Evolutionary conservation across 78 protist genomes (phyloP).

Genomic region (Dictyostelium citrinum): DNA sequence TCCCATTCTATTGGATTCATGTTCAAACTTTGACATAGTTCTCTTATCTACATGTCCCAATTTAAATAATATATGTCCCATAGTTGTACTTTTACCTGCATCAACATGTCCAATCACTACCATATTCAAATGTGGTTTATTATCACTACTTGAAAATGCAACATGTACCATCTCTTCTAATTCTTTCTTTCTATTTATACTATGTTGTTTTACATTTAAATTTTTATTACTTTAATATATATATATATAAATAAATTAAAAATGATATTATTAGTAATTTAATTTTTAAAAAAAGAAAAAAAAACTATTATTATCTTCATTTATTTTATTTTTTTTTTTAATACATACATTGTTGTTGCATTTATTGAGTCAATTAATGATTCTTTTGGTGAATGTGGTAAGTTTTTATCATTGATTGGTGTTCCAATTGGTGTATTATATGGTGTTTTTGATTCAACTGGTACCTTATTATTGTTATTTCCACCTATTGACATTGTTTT

Average conservation of each 20-base stretch:
- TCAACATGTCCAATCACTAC: slow-evolving; percentile 95
- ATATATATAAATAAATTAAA: too few relatives aligned
- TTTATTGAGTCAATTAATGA: slow-evolving; percentile 3
- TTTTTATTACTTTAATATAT: background rate
- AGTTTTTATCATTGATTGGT: slow-evolving; percentile 18
- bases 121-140: slow-evolving; percentile 76
- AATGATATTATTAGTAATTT: too few relatives aligned
- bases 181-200: slow-evolving; percentile 53
- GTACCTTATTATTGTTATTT: background rate
- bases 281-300: too few relatives aligned
- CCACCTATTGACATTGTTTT: background rate
- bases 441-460: slow-evolving; percentile 18
- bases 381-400: background rate
- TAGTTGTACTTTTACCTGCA: slow-evolving; percentile 93
- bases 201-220: slow-evolving; percentile 64
- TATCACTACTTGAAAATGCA: slow-evolving; percentile 14
- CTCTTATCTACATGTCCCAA: slow-evolving; percentile 79
- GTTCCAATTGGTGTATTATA: slow-evolving; percentile 47
- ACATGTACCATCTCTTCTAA: slow-evolving; percentile 65
- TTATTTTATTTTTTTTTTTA: too few relatives aligned
- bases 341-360: background rate
- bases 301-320: too few relatives aligned
- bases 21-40: slow-evolving; percentile 89
- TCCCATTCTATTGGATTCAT: slow-evolving; percentile 89
- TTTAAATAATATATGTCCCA: slow-evolving; percentile 93